These are phyloP conservation scores for Pichia sp. DNA, from an alignment of 1,139 yeast species.

Conservation along the genomic window DNA sequence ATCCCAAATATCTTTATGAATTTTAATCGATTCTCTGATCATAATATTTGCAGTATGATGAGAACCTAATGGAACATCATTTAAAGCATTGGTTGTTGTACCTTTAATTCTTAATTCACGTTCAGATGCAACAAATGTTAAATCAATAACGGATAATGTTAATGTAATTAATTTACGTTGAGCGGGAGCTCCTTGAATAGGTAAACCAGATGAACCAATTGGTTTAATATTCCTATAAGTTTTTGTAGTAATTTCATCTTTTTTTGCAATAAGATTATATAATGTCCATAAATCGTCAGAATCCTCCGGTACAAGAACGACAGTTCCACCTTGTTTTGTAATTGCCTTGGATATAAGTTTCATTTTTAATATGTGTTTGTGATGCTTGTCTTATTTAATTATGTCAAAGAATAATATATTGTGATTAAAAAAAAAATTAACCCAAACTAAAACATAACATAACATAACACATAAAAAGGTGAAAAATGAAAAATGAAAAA, in stretches of 20 bases:
- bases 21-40: constrained; percentile 59
- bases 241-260: constrained; percentile 66
- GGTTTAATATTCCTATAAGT: constrained; percentile 64
- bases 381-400: no score
- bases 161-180: constrained; percentile 44
- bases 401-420: no score
- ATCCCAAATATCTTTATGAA: constrained; percentile 80
- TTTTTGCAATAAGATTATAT: constrained; percentile 70
- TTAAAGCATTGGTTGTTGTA: constrained; percentile 63
- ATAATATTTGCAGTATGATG: constrained; percentile 84
- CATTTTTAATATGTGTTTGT: constrained; percentile 31
- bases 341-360: constrained; percentile 46
- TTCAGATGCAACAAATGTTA: constrained; percentile 61
- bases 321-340: constrained; percentile 40
- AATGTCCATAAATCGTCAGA: constrained; percentile 89
- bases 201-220: constrained; percentile 21
- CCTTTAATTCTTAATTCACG: constrained; percentile 78
- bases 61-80: constrained; percentile 77
- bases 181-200: constrained; percentile 25
- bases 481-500: no score
- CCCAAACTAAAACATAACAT: no score
- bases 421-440: no score
- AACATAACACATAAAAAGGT: no score
- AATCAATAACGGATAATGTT: constrained; percentile 10
- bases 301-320: constrained; percentile 74